Base-by-base conservation (phyloP, 345 rosid genomes). In the Carallia brachiata region DNA sequence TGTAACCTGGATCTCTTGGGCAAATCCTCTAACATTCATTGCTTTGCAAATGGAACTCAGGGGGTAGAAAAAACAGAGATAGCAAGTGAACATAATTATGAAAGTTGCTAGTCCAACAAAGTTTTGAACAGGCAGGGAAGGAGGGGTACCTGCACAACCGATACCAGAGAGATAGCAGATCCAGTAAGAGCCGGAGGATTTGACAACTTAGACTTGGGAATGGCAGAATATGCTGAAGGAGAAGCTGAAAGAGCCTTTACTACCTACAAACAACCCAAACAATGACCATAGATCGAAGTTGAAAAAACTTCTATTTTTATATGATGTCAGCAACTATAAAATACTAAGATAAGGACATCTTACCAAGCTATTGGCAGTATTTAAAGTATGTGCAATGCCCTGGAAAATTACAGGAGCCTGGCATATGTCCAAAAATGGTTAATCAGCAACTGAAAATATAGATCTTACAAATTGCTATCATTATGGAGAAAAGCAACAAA, bases 151-250 rank as follows among this genome's bases (percentile, higher is more conserved):
- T 84, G 92, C 80, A 86, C 72, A 62, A 84, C 77, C 1, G 90
- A 88, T 32, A 88, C 87, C 68, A 86, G 71, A 1, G 92, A 86
- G 69, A 86, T 84, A 28, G 82, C 50, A 72, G 88, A 79, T 69
- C 90, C 88, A 70, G 81, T 82, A 54, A 82, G 86, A 62, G 71
- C 80, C 4, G 90, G 90, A 18, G 92, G 87, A 61, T 61, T 78
- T 6, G 73, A 75, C 82, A 85, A 81, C 79, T 79, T 81, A 16
- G 88, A 70, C 65, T 57, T 75, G 1, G 86, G 86, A 62, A 84
- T 78, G 56, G 90, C 88, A 70, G 86, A 88, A 79, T 88, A 88
- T 28, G 90, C 84, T 17, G 88, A 79, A 57, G 88, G 83, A 65
- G 88, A 86, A 12, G 88, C 86, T 36, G 87, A 86, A 13, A 83